Conservation (phyloP, 2,329 filamentous ascomycete genomes). For the Biscogniauxia marginata region DNA sequence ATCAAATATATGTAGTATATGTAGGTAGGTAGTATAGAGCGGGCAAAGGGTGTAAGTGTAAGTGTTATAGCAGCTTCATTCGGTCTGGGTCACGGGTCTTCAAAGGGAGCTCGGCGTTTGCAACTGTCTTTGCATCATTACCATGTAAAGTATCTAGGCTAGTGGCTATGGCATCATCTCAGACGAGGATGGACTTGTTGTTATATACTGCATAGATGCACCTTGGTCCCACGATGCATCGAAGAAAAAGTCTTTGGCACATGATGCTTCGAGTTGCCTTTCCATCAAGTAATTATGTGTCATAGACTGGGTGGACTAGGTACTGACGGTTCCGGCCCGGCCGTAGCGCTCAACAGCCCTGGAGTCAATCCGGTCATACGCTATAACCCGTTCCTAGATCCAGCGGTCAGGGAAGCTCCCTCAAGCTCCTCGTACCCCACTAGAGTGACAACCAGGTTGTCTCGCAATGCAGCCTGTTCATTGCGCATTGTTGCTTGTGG, state of each 20-base stretch:
- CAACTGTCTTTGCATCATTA: conserved; percentile 7
- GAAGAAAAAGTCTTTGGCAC: neutral
- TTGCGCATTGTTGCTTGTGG: neutral
- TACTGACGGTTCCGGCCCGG: conserved; percentile 4
- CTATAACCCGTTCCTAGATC: conserved; percentile 1
- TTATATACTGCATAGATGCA: conserved; percentile 19
- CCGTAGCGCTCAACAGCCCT: neutral
- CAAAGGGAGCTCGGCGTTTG: neutral
- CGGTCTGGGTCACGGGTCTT: neutral
- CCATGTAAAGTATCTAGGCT: neutral
- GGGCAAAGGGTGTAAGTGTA: neutral
- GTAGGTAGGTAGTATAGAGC: neutral
- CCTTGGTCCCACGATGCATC: neutral
- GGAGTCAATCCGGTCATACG: conserved; percentile 4
- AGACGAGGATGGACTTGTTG: conserved; percentile 17
- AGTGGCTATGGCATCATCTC: conserved; percentile 5
- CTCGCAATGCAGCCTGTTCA: conserved; percentile 2
- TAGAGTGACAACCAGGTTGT: neutral
- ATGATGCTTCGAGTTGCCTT: conserved; percentile 25
- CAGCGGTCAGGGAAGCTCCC: conserved; percentile 7
- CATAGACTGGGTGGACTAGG: conserved; percentile 26
- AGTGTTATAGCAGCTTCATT: neutral
- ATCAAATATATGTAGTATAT: too few relatives aligned
- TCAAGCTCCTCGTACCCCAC: neutral
- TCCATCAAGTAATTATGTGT: conserved; percentile 39